Percentiles rank a stretch among this genome's conserved stretches.
These are phyloP conservation scores for Pleurozium schreberi DNA, from an alignment of 225 moss, liverwort and hornwort genomes.

Conservation along the genomic window DNA sequence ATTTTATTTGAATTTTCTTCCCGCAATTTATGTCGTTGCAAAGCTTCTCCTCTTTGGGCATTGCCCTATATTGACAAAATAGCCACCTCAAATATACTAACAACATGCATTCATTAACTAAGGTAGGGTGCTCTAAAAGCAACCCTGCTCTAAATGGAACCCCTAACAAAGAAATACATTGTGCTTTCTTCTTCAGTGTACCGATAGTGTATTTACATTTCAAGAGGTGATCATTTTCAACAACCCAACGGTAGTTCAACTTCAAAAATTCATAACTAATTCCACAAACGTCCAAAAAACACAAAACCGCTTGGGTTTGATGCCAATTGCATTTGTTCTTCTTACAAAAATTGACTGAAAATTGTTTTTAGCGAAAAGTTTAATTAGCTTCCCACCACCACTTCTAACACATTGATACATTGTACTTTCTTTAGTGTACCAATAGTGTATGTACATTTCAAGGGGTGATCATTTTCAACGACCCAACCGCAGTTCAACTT, in stretches of 20 bases:
- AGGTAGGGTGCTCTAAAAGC: too few species aligned
- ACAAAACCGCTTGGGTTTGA: too few species aligned
- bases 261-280: neutral
- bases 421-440: neutral
- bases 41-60: too few species aligned
- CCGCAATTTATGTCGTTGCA: too few species aligned
- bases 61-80: too few species aligned
- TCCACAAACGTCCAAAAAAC: neutral
- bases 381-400: too few species aligned
- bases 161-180: neutral
- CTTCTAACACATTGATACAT: too few species aligned
- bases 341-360: too few species aligned
- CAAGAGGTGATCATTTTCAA: accelerated
- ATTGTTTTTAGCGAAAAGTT: too few species aligned
- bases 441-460: neutral
- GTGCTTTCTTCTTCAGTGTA: neutral
- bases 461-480: accelerated
- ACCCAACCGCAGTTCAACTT: neutral
- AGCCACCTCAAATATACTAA: neutral
- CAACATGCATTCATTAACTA: neutral
- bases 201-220: neutral
- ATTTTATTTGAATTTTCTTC: too few species aligned
- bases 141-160: neutral
- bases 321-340: too few species aligned
- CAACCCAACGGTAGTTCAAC: too few species aligned